Percentiles rank a stretch among this genome's conserved stretches.
Evolutionary conservation across 768 basidiomycete genomes (phyloP).

Genomic region (Epithele typhae): DNA sequence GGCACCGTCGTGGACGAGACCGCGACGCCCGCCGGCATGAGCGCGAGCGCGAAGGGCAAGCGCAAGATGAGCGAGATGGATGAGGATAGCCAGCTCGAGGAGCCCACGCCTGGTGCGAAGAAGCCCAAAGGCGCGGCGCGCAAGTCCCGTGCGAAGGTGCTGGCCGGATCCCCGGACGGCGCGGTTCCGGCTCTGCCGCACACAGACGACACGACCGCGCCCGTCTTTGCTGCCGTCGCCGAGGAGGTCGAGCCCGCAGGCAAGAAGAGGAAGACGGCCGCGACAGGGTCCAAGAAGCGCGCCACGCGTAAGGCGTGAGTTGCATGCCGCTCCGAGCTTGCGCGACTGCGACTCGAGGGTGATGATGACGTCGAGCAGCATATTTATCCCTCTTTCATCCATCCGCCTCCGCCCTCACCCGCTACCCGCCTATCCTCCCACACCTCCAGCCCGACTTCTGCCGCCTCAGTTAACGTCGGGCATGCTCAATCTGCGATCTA

Average conservation of each 20-base stretch:
- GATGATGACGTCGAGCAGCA: too few relatives aligned
- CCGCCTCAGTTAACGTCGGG: too few relatives aligned
- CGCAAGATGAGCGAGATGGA: constrained; percentile 7
- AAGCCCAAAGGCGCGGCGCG: constrained; percentile 2
- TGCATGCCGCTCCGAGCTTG: too few relatives aligned
- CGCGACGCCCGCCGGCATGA: background rate
- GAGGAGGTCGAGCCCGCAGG: background rate
- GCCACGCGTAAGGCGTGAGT: background rate
- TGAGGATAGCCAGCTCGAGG: background rate
- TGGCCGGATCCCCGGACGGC: too few relatives aligned
- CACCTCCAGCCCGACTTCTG: too few relatives aligned
- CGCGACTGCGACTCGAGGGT: too few relatives aligned
- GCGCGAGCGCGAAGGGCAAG: constrained; percentile 2
- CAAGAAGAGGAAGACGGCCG: constrained; percentile 6
- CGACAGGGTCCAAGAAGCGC: background rate
- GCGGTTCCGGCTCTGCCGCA: too few relatives aligned
- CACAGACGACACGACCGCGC: background rate
- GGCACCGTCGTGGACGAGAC: constrained; percentile 13
- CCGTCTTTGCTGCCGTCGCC: background rate
- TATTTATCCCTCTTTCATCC: too few relatives aligned
- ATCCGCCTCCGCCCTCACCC: too few relatives aligned
- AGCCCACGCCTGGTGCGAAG: constrained; percentile 1
- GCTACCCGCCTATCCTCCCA: too few relatives aligned
- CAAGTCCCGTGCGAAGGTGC: constrained; percentile 10
- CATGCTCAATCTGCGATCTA: too few relatives aligned